Conservation (phyloP, 352 stramenopile genomes). For the Pythium periplocum region DNA sequence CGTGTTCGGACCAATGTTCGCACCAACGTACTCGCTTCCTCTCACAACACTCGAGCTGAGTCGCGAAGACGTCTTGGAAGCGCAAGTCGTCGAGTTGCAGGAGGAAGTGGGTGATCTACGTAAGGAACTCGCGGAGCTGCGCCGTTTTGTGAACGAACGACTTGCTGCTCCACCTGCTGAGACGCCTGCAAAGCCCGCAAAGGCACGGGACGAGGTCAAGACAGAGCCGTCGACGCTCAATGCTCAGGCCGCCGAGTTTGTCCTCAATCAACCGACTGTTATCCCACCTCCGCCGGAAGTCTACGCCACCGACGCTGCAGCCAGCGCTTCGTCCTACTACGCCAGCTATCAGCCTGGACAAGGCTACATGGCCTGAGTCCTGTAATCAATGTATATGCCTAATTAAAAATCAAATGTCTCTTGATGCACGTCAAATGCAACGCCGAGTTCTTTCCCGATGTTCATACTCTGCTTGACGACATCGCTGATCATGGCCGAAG, state of each 20-base stretch:
- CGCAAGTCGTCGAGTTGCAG: conserved; percentile 8
- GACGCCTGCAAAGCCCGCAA: not conserved
- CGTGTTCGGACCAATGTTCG: conserved; percentile 5
- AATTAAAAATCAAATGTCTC: no score
- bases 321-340: not conserved
- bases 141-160: not conserved
- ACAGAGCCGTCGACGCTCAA: not conserved
- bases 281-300: not conserved
- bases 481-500: no score
- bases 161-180: not conserved
- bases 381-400: no score
- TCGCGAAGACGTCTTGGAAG: conserved; percentile 3
- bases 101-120: conserved; percentile 4
- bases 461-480: no score
- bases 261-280: conserved; percentile 1
- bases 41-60: not conserved
- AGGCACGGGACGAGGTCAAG: not conserved
- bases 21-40: conserved; percentile 1
- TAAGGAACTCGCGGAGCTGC: conserved; percentile 5
- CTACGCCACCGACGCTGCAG: not conserved
- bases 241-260: conserved; percentile 6
- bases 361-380: no score
- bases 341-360: no score
- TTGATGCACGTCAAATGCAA: no score
- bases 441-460: no score